phyloP scores from a whole-genome alignment of 176 grass and related monocot genomes.

The Secale cereale region DNA sequence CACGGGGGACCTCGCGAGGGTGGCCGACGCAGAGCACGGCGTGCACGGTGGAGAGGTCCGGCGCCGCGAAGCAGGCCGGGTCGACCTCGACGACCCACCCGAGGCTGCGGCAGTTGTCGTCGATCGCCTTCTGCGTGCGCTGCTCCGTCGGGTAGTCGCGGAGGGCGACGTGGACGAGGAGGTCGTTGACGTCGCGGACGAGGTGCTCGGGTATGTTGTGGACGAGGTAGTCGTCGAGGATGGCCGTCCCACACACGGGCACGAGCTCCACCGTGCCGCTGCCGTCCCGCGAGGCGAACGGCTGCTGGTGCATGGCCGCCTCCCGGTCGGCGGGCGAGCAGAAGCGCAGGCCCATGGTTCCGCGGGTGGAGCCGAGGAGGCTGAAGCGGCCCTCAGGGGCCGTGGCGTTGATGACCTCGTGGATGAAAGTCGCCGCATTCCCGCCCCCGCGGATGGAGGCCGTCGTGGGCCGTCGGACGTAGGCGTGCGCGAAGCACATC shows the following conservation, averaged over 20 bases:
- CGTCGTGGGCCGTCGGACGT: too few relatives aligned
- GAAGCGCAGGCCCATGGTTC: not conserved
- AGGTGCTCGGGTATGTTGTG: not conserved
- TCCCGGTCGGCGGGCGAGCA: not conserved
- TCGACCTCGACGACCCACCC: not conserved
- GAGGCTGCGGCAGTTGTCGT: not conserved
- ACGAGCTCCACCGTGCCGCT: not conserved
- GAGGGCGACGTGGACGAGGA: slow-evolving; percentile 8
- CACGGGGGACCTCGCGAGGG: not conserved
- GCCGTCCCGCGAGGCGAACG: not conserved
- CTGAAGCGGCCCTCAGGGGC: not conserved
- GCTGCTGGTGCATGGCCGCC: not conserved
- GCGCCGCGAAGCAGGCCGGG: not conserved
- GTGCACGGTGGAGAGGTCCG: not conserved
- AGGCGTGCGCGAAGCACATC: not conserved
- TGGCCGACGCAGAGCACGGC: not conserved
- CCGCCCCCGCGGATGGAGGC: not conserved
- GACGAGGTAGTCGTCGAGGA: not conserved
- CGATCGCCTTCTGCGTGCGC: not conserved
- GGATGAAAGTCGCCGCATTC: not conserved
- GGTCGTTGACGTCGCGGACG: not conserved
- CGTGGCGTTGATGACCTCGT: not conserved
- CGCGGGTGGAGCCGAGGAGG: not conserved
- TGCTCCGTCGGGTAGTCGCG: not conserved
- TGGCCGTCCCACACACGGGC: not conserved